Percentiles rank a stretch among this genome's conserved stretches.
Conservation (phyloP, 2,329 filamentous ascomycete genomes). For the Scytalidium sp. region DNA sequence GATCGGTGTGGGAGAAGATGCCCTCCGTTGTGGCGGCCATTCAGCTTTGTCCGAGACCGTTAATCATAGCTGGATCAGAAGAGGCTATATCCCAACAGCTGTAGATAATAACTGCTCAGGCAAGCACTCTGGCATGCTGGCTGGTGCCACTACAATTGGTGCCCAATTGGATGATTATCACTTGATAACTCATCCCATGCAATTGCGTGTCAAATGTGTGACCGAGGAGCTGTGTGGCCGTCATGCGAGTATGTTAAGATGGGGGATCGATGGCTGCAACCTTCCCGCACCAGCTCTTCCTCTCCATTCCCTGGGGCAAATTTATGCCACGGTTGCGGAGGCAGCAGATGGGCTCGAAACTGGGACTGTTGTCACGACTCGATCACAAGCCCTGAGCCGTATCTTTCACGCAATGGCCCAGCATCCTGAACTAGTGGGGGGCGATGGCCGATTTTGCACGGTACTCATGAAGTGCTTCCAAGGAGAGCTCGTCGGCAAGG, state of each 20-base stretch:
- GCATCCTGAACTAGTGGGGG: slow-evolving; percentile 41
- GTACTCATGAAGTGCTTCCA: slow-evolving; percentile 37
- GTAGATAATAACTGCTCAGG: slow-evolving; percentile 46
- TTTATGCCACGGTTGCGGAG: slow-evolving; percentile 35
- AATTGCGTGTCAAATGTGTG: slow-evolving; percentile 32
- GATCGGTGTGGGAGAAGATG: slow-evolving; percentile 27
- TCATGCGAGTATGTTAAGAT: slow-evolving; percentile 27
- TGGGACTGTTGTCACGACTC: slow-evolving; percentile 8
- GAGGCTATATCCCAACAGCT: slow-evolving; percentile 32
- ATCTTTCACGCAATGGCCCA: slow-evolving; percentile 40
- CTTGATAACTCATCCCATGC: slow-evolving; percentile 33
- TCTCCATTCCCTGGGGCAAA: slow-evolving; percentile 30
- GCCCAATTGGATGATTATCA: slow-evolving; percentile 33
- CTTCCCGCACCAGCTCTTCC: slow-evolving; percentile 42
- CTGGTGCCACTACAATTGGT: slow-evolving; percentile 35
- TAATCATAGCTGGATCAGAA: slow-evolving; percentile 36
- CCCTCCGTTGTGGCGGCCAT: slow-evolving; percentile 42
- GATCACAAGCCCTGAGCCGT: slow-evolving; percentile 25
- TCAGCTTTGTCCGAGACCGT: slow-evolving; percentile 31
- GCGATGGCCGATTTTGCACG: slow-evolving; percentile 45
- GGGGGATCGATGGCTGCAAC: slow-evolving; percentile 46
- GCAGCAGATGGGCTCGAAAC: slow-evolving; percentile 22
- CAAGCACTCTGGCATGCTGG: slow-evolving; percentile 46
- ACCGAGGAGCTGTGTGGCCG: slow-evolving; percentile 34
- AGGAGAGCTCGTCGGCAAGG: slow-evolving; percentile 40